Conservation (phyloP, 306 rosid genomes). For the Quercus suber region DNA sequence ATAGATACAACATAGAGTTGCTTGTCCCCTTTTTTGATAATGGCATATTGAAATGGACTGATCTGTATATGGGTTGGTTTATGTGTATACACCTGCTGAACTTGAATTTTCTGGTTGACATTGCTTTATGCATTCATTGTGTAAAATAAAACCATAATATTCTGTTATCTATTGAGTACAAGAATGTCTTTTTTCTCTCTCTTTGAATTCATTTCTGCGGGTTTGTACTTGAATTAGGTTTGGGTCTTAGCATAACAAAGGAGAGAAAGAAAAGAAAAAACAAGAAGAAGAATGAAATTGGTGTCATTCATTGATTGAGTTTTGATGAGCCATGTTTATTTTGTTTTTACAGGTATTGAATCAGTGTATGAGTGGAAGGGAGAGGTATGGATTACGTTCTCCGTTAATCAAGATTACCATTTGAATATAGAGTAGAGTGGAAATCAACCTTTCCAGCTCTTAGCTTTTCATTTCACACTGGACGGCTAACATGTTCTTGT, state of each 20-base stretch:
- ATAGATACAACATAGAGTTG: not conserved
- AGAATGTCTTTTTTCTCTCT: not conserved
- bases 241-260: not conserved
- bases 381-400: slow-evolving; percentile 51
- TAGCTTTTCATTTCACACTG: not conserved
- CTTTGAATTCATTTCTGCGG: not conserved
- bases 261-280: not conserved
- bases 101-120: not conserved
- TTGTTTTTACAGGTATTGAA: slow-evolving; percentile 63
- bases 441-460: not conserved
- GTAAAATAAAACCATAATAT: not conserved
- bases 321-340: not conserved
- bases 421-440: not conserved
- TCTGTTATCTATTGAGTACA: not conserved
- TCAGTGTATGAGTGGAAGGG: slow-evolving; percentile 92
- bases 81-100: not conserved
- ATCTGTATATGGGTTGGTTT: not conserved
- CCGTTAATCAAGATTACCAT: not conserved
- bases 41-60: not conserved
- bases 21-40: not conserved
- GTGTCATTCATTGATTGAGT: not conserved
- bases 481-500: not conserved
- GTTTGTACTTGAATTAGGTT: not conserved
- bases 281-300: not conserved
- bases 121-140: not conserved